Evolutionary conservation across 371 early-diverging fungal genomes (phyloP).

Genomic region (Mucor plumbeus): DNA sequence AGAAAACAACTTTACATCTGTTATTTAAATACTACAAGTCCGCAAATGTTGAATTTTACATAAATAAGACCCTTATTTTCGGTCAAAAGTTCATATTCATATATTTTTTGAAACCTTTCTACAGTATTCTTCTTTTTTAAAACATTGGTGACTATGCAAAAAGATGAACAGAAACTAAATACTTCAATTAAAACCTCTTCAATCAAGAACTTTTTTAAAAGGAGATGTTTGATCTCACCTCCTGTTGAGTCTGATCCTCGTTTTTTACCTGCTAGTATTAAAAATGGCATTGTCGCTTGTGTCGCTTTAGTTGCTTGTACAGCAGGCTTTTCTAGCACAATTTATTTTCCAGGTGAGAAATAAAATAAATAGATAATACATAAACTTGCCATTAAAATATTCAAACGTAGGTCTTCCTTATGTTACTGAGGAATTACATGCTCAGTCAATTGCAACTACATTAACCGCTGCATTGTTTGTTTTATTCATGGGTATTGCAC

Average conservation of each 20-base stretch:
- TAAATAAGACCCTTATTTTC: too few species aligned
- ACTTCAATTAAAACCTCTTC: too few species aligned
- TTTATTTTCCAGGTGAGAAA: conserved; percentile 27
- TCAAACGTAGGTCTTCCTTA: conserved; percentile 42
- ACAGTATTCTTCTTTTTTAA: background rate
- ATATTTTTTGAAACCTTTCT: too few species aligned
- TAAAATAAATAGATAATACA: too few species aligned
- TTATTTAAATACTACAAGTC: too few species aligned
- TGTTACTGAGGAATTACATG: conserved; percentile 54
- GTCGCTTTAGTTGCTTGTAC: conserved; percentile 14
- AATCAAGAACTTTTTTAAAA: conserved; percentile 3
- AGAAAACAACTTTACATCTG: too few species aligned
- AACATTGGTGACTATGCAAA: background rate
- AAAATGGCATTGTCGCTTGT: conserved; percentile 14
- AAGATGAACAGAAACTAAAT: background rate
- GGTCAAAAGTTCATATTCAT: too few species aligned
- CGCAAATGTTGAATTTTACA: too few species aligned
- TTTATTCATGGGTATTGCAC: conserved; percentile 62
- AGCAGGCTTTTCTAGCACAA: conserved; percentile 25
- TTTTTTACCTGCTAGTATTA: background rate
- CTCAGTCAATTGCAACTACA: conserved; percentile 55
- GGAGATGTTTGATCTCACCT: conserved; percentile 9
- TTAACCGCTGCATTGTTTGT: conserved; percentile 62
- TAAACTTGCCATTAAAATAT: background rate
- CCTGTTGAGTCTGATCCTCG: conserved; percentile 24